Evolutionary conservation across 441 rosid genomes (phyloP), one percentile per base, ranked within the genome.

Genomic region (Breynia disticha): DNA sequence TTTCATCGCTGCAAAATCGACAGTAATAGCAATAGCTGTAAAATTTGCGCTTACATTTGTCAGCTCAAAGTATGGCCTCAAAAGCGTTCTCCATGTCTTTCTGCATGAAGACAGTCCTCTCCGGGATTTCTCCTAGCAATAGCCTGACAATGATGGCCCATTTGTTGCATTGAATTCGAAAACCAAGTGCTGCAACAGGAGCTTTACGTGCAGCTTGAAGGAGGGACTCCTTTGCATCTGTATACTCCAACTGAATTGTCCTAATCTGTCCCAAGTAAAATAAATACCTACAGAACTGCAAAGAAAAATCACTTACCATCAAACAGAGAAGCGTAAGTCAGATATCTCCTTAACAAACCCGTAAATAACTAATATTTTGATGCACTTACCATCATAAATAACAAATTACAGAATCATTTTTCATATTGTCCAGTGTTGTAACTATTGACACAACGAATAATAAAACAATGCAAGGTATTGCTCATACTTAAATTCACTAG

Each of bases 31-130:
- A 6, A 39, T 39, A 24, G 5, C 43, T n/a, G 15, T 2, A 39
- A 13, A 39, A 39, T 24, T 24, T 14, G 28, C 11, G 79, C 93
- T 81, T 62, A 79, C 93, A 72, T 84, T 84, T 43, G 93, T 81
- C 66, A 84, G 74, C 73, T 84, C 93, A 70, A 84, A 84, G 71
- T 84, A 84, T 16, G 93, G 88, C 72, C 82, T 77, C 79, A 84
- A 64, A n/a, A 55, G 88, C 86, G 44, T 71, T 81, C 68, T 78
- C 90, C 90, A 83, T 83, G 62, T 87, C 87, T 67, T 79, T 77
- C 70, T 79, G 90, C 84, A 79, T 80, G 35, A 83, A 81, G 19
- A 83, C 71, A 51, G 83, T 83, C 70, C 90, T 79, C 76, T 83
- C 83, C 0, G 85, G 87, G 52, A 81, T 83, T 67, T 83, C 90